Percentiles rank a stretch among this genome's conserved stretches.
Conservation (phyloP, 1,139 yeast species). For the Saccharomyces uvarum region DNA sequence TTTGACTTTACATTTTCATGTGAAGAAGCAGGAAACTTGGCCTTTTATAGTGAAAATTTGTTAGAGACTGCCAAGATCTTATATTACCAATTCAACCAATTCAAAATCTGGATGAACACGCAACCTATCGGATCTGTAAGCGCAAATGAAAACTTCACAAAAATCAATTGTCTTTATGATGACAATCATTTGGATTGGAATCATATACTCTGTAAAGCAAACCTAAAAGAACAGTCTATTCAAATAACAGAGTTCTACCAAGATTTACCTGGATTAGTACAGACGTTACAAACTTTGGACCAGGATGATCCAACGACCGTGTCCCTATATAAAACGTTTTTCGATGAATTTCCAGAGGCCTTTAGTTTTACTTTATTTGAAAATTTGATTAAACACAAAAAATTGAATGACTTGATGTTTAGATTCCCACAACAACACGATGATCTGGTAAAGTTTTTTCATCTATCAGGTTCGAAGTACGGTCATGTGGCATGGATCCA, state of each 20-base stretch:
- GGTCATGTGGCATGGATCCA: constrained; percentile 69
- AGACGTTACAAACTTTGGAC: constrained; percentile 49
- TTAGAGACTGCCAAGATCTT: constrained; percentile 32
- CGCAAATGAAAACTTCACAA: constrained; percentile 1
- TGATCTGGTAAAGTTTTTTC: constrained; percentile 48
- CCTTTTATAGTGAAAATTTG: constrained; percentile 11
- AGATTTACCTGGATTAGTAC: constrained; percentile 61
- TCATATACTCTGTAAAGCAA: constrained; percentile 41
- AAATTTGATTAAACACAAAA: constrained; percentile 48
- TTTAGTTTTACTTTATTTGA: constrained; percentile 65
- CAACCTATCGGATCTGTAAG: constrained; percentile 10
- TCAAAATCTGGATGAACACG: constrained; percentile 28
- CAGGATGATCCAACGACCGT: constrained; percentile 33
- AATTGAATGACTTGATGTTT: constrained; percentile 47
- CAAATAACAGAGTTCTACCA: constrained; percentile 58
- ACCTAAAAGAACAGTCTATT: constrained; percentile 47
- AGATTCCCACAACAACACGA: constrained; percentile 50
- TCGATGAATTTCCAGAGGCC: constrained; percentile 54
- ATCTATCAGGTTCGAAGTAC: constrained; percentile 38
- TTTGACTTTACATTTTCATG: constrained; percentile 22
- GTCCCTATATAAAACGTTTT: constrained; percentile 43
- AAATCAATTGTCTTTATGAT: constrained; percentile 19
- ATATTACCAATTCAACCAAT: constrained; percentile 33
- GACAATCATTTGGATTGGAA: constrained; percentile 44
- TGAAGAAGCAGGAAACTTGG: constrained; percentile 3